Evolutionary conservation across 176 grass and related monocot species (phyloP).

Genomic region (Carex parvula): DNA sequence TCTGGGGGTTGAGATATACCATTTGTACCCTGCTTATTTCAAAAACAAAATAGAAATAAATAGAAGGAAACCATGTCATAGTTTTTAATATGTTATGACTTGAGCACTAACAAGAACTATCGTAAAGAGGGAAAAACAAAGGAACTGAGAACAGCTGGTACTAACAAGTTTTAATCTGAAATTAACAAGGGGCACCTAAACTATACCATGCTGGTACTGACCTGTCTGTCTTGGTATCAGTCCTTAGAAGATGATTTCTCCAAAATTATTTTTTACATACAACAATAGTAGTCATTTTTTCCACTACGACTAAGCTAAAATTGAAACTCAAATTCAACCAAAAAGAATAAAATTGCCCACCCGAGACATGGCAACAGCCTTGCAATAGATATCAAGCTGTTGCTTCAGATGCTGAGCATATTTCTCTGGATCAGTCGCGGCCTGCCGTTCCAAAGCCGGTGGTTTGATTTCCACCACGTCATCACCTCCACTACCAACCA

Average conservation of each 20-base stretch:
- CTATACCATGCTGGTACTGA: not conserved
- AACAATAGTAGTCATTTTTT: not conserved
- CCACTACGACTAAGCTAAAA: not conserved
- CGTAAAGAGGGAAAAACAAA: not conserved
- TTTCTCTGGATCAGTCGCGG: slow-evolving; percentile 37
- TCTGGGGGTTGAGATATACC: slow-evolving; percentile 1
- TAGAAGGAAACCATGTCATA: not conserved
- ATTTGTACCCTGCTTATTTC: slow-evolving; percentile 14
- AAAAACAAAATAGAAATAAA: not conserved
- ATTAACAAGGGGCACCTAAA: not conserved
- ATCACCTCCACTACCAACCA: not conserved
- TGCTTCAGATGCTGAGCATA: slow-evolving; percentile 52
- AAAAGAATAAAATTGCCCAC: slow-evolving; percentile 31
- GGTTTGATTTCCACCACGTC: slow-evolving; percentile 29
- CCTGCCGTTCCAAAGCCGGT: not conserved
- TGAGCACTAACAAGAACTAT: not conserved
- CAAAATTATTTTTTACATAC: not conserved
- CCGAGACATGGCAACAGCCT: slow-evolving; percentile 61
- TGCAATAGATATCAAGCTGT: slow-evolving; percentile 58
- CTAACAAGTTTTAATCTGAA: not conserved
- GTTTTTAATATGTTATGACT: not conserved
- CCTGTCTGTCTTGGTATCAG: not conserved
- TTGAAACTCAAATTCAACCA: not conserved
- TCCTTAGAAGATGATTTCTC: not conserved
- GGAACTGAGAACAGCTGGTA: not conserved